A percentile compares a stretch with the other conserved stretches of the same genome.
Evolutionary conservation across 345 rosid genomes (phyloP).

Genomic region (Carallia pectinifolia): DNA sequence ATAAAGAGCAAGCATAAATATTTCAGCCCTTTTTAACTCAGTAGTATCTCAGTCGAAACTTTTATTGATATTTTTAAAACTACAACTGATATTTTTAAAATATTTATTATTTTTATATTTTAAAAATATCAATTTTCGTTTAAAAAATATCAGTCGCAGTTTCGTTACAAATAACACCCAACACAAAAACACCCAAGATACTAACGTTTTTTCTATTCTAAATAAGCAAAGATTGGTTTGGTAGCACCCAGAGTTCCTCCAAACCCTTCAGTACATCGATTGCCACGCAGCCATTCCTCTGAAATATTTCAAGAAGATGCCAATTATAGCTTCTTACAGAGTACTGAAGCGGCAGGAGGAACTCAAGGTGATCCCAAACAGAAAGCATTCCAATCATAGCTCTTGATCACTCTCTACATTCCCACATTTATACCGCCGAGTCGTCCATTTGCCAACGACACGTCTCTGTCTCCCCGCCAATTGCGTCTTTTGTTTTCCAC

Average conservation of each 20-base stretch:
- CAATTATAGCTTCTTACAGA: not conserved
- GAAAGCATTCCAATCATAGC: not conserved
- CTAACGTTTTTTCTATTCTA: no score
- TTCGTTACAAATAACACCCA: no score
- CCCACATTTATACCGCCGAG: no score
- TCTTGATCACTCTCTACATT: not conserved
- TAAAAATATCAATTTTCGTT: no score
- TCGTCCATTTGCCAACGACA: not conserved
- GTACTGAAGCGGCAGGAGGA: conserved; percentile 25
- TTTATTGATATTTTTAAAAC: no score
- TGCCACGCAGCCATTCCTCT: not conserved
- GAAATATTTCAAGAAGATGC: not conserved
- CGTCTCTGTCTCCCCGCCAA: not conserved
- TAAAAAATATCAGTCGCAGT: no score
- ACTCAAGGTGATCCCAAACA: conserved; percentile 31
- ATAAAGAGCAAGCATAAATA: no score
- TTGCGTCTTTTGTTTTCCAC: not conserved
- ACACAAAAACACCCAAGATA: no score
- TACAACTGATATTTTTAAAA: no score
- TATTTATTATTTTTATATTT: no score
- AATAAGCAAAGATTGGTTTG: conserved; percentile 16
- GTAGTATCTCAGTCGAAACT: no score
- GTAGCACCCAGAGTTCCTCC: conserved; percentile 30
- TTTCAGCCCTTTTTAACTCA: no score
- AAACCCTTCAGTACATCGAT: conserved; percentile 27